Evolutionary conservation across 164 flowering plant species (phyloP), one percentile per base, ranked within the genome.

Genomic region (Sedum album): DNA sequence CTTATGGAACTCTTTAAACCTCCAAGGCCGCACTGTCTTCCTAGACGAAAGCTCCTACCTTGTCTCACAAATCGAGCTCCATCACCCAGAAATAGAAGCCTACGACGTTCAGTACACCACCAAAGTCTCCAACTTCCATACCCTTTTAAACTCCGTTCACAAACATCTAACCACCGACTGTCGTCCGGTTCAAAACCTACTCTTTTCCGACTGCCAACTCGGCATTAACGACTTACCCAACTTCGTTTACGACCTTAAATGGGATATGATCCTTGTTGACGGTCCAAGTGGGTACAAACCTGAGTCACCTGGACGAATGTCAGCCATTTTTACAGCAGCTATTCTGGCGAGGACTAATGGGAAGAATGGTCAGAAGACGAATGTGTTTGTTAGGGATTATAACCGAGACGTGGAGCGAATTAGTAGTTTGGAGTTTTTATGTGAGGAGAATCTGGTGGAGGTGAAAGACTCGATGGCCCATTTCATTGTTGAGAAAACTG

Each of bases 21-120:
- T 55, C 82, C 72, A 71, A 33, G 96, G 97, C 51, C 77, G 87
- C 18, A 91, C 99, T 9, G 82, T 88, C 28, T 86, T 91, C 73
- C 73, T 94, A 66, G 96, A 88, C 77, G 96, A 90, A 63, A 88
- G 65, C 80, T 82, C 82, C 70, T 88, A 76, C 77, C 71, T 70
- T 55, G 74, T 90, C 51, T 72, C 85, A 14, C 60, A 51, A 17
- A 71, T 82, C 71, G 96, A 91, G 49, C 75, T 83, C 60, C 73
- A 65, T 31, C 81, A 86, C 63, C 86, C 88, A 1, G 80, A 71
- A 2, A 69, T 88, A 33, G 99, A 94, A 70, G 96, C 87, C 0
- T 94, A 91, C 82, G 96, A 94, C 68, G 86, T 94, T 0, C 88
- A 81, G 39, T 94, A 78, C 89, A 78, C 83, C 18, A 87, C 86